These are phyloP conservation scores for Antrodiella citrinella DNA, from an alignment of 768 basidiomycete genomes.

Conservation along the genomic window DNA sequence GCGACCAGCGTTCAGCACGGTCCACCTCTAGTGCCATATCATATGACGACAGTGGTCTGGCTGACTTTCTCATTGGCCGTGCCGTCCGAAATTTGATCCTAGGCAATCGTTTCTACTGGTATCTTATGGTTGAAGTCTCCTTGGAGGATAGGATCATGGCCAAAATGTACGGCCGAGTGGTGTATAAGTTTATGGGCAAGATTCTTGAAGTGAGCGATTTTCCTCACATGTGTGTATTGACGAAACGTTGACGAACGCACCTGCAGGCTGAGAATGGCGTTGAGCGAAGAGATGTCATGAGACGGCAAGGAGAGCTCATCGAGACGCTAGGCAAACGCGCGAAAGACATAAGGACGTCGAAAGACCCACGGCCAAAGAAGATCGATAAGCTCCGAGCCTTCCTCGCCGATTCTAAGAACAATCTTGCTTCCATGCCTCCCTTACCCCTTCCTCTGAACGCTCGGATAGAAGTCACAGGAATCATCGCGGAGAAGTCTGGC, in stretches of 20 bases:
- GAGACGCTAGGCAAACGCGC: constrained; percentile 82
- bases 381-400: constrained; percentile 89
- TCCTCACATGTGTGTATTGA: neutral
- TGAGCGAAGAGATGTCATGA: constrained; percentile 80
- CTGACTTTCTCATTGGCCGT: constrained; percentile 84
- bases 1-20: constrained; percentile 68
- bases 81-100: constrained; percentile 78
- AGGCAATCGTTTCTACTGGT: constrained; percentile 94
- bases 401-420: constrained; percentile 80
- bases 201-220: constrained; percentile 60
- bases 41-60: constrained; percentile 87
- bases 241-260: neutral
- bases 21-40: constrained; percentile 68
- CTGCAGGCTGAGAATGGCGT: constrained; percentile 62
- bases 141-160: constrained; percentile 78
- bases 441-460: constrained; percentile 91
- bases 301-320: constrained; percentile 86
- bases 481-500: constrained; percentile 85
- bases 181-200: constrained; percentile 84
- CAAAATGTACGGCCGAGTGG: constrained; percentile 90
- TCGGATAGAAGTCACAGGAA: constrained; percentile 74
- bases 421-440: constrained; percentile 67
- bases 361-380: constrained; percentile 93
- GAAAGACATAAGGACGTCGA: constrained; percentile 78
- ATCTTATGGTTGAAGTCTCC: constrained; percentile 93